Evolutionary conservation across 306 rosid genomes (phyloP).

Genomic region (Gastrolobium bilobum): DNA sequence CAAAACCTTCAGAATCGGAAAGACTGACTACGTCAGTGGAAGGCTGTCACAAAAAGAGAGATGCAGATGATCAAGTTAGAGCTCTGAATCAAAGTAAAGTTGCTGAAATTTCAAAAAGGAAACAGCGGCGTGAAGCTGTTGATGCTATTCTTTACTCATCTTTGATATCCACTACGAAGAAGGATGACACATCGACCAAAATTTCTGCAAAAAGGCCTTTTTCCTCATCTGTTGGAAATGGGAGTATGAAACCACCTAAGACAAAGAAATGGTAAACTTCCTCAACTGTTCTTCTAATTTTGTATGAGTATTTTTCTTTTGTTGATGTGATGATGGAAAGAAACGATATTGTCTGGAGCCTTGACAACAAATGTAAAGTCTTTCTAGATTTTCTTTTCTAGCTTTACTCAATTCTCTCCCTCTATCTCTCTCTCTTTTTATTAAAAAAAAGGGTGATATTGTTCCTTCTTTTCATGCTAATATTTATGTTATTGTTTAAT

Average conservation of each 20-base stretch:
- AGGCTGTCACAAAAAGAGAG: constrained; percentile 52
- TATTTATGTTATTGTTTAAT: constrained; percentile 13
- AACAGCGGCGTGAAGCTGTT: constrained; percentile 91
- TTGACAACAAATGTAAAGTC: constrained; percentile 7
- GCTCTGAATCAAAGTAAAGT: constrained; percentile 53
- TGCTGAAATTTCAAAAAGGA: constrained; percentile 82
- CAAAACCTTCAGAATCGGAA: constrained; percentile 51
- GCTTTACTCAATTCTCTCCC: constrained; percentile 21
- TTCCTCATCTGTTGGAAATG: constrained; percentile 60
- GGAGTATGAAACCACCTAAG: constrained; percentile 65
- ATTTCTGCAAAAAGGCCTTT: constrained; percentile 59
- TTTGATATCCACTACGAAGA: constrained; percentile 84
- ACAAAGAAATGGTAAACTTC: constrained; percentile 66
- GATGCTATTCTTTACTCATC: constrained; percentile 87
- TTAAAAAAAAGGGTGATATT: not conserved
- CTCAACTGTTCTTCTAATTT: constrained; percentile 34
- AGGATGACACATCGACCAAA: constrained; percentile 60
- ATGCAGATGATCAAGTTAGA: constrained; percentile 52
- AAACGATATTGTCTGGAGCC: constrained; percentile 9
- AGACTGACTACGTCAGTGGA: constrained; percentile 51
- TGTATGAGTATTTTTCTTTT: constrained; percentile 42
- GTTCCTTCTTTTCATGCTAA: constrained; percentile 17
- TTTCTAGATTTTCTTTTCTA: constrained; percentile 17
- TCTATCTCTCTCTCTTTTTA: not conserved
- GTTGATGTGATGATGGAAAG: constrained; percentile 38